Percentiles rank a stretch among this genome's conserved stretches.
Conservation (phyloP, 164 flowering plant genomes). For the grape (Vitis vinifera) region ASM3070453v1 NC_081817.1:7094501-7095000, state of each 20-base stretch:
- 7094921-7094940: conserved; percentile 1
- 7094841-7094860: background rate
- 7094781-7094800: background rate
- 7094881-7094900: too few relatives aligned
- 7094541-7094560: conserved; percentile 62
- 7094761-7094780: background rate
- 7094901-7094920: background rate
- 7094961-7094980: conserved; percentile 80
- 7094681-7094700: too few relatives aligned
- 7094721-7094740: background rate
- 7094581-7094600: conserved; percentile 60
- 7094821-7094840: background rate
- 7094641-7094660: conserved; percentile 46
- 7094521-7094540: conserved; percentile 69
- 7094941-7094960: conserved; percentile 87
- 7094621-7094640: conserved; percentile 77
- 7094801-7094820: background rate
- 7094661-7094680: background rate
- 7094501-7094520: conserved; percentile 45
- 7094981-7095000: conserved; percentile 80
- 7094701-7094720: background rate
- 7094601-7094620: conserved; percentile 82
- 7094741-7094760: background rate
- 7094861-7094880: too few relatives aligned
- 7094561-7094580: conserved; percentile 91